These are phyloP conservation scores for Botrytis cinerea DNA, from an alignment of 2,329 filamentous ascomycete genomes.

Conservation along the genomic window DNA sequence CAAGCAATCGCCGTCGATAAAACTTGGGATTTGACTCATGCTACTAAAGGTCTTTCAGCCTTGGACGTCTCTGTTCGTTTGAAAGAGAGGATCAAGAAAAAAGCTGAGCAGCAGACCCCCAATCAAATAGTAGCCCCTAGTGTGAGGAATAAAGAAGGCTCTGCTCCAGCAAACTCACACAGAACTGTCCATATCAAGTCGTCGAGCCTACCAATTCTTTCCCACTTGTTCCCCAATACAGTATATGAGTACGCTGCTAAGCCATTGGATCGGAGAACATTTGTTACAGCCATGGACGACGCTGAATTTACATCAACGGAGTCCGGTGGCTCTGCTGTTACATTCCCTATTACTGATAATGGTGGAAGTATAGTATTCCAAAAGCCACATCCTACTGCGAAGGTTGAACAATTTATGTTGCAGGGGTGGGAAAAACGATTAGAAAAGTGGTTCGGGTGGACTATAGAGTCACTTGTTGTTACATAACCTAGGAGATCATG, in stretches of 20 bases:
- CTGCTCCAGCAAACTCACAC: neutral
- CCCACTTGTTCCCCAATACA: neutral
- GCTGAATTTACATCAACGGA: neutral
- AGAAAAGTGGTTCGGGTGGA: neutral
- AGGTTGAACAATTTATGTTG: neutral
- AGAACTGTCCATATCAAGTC: neutral
- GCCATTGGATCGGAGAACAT: neutral
- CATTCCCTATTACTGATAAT: neutral
- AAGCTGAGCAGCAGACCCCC: neutral
- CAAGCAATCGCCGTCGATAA: neutral
- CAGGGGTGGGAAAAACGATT: neutral
- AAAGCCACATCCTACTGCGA: neutral
- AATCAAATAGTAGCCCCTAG: fast-evolving
- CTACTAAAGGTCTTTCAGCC: neutral
- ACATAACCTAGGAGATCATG: neutral
- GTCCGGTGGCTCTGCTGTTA: neutral
- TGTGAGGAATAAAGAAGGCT: neutral
- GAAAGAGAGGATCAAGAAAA: neutral
- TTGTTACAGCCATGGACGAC: neutral
- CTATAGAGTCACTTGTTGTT: neutral
- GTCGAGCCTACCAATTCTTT: neutral
- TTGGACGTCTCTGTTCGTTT: neutral
- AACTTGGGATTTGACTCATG: neutral
- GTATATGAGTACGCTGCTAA: neutral
- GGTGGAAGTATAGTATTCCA: neutral